Conservation (phyloP, 192 early-diverging fungal genomes). For the Radiomyces spectabilis region DNA sequence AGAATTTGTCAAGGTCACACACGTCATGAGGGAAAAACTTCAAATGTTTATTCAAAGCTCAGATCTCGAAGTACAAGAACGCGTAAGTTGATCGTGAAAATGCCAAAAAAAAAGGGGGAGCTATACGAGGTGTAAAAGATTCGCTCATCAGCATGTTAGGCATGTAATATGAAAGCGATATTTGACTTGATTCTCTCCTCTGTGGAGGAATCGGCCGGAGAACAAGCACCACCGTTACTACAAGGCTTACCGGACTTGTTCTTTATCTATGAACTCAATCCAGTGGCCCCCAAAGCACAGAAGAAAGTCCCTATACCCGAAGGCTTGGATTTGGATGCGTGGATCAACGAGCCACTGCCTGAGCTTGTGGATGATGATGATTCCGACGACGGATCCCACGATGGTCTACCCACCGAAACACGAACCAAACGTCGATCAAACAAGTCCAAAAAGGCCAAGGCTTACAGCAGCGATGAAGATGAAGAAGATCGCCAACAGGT, state of each 20-base stretch:
- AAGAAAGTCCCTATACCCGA: constrained; percentile 83
- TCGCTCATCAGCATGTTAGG: constrained; percentile 14
- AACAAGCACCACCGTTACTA: constrained; percentile 41
- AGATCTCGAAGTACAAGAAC: constrained; percentile 76
- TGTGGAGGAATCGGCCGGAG: constrained; percentile 17
- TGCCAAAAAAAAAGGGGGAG: no score
- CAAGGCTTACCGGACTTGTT: constrained; percentile 57
- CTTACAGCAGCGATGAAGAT: constrained; percentile 34
- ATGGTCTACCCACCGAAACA: constrained; percentile 4
- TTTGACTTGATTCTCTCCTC: constrained; percentile 41
- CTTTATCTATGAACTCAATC: constrained; percentile 80
- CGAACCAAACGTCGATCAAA: constrained; percentile 4
- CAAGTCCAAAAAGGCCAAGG: constrained; percentile 13
- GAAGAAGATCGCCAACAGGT: constrained; percentile 38
- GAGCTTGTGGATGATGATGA: constrained; percentile 18
- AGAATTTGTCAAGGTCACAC: constrained; percentile 39
- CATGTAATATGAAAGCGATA: constrained; percentile 41
- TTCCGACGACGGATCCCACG: constrained; percentile 6
- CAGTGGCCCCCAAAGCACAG: constrained; percentile 86
- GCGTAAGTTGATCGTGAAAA: constrained; percentile 48
- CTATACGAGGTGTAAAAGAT: no score
- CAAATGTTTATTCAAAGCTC: constrained; percentile 39
- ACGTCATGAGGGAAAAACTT: constrained; percentile 38
- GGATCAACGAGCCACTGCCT: constrained; percentile 70
- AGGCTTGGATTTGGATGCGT: constrained; percentile 75